phyloP scores from a whole-genome alignment of 2,329 filamentous ascomycete species.

The Hypoxylon sp. region DNA sequence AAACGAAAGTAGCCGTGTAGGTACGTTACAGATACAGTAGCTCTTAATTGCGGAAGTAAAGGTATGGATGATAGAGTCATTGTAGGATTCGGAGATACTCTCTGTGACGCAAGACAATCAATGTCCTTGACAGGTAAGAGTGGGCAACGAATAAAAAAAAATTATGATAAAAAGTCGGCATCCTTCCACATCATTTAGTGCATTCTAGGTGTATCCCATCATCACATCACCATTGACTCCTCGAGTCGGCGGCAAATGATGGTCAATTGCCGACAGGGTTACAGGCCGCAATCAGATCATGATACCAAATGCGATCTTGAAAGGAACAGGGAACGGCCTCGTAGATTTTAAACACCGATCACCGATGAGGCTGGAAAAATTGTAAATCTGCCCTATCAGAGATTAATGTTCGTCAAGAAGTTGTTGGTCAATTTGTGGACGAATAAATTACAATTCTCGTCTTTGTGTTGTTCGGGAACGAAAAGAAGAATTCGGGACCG shows the following conservation, averaged over 20 bases:
- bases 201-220: slow-evolving; percentile 16
- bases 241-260: slow-evolving; percentile 18
- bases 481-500: slow-evolving; percentile 3
- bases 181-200: slow-evolving; percentile 18
- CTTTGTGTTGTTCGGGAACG: slow-evolving; percentile 31
- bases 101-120: slow-evolving; percentile 5
- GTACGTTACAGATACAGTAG: slow-evolving; percentile 38
- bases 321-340: slow-evolving; percentile 14
- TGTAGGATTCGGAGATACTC: slow-evolving; percentile 14
- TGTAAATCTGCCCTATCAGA: slow-evolving; percentile 13
- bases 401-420: neutral
- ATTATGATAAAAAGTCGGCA: slow-evolving; percentile 16
- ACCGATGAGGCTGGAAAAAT: slow-evolving; percentile 29
- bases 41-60: slow-evolving; percentile 19
- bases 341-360: slow-evolving; percentile 27
- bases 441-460: slow-evolving; percentile 26
- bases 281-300: slow-evolving; percentile 15
- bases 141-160: slow-evolving; percentile 14
- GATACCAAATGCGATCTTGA: slow-evolving; percentile 9
- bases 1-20: neutral
- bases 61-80: slow-evolving; percentile 13
- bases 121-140: slow-evolving; percentile 13
- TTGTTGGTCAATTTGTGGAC: slow-evolving; percentile 17
- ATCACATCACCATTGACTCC: slow-evolving; percentile 16
- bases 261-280: slow-evolving; percentile 31